These are phyloP conservation scores for Teunomyces gatunensis DNA, from an alignment of 805 yeast genomes.

Conservation along the genomic window DNA sequence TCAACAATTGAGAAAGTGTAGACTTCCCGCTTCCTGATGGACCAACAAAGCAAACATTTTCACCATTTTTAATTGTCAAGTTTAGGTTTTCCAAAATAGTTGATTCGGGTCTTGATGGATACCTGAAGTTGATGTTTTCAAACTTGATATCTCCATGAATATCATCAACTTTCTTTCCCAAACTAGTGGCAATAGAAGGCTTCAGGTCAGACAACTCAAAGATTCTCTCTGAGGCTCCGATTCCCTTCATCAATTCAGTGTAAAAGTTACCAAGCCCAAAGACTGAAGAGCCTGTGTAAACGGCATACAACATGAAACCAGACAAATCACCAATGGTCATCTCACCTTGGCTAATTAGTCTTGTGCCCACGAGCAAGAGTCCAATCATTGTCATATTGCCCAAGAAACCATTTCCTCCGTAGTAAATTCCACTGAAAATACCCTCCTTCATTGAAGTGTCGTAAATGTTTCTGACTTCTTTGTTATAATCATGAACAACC, in stretches of 20 bases:
- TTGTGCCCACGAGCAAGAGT: conserved; percentile 74
- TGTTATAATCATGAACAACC: conserved; percentile 74
- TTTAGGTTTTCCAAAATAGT: conserved; percentile 60
- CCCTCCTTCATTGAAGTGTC: conserved; percentile 79
- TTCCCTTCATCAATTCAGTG: conserved; percentile 94
- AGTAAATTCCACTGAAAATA: conserved; percentile 68
- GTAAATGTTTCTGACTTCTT: conserved; percentile 63
- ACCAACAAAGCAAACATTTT: conserved; percentile 90
- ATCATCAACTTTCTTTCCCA: conserved; percentile 50
- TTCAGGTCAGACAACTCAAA: conserved; percentile 81
- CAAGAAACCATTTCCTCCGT: conserved; percentile 75
- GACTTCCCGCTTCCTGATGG: conserved; percentile 98
- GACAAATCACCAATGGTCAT: conserved; percentile 85
- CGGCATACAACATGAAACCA: conserved; percentile 93
- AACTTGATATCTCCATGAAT: conserved; percentile 60
- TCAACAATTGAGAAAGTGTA: conserved; percentile 73
- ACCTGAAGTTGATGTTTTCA: conserved; percentile 61
- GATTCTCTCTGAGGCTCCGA: conserved; percentile 90
- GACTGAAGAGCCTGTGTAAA: conserved; percentile 89
- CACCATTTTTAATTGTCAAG: conserved; percentile 69
- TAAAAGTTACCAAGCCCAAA: conserved; percentile 89
- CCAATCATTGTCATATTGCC: conserved; percentile 83
- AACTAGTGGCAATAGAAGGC: conserved; percentile 66
- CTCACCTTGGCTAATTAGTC: conserved; percentile 73
- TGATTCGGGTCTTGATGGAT: conserved; percentile 81